phyloP scores from a whole-genome alignment of 495 filamentous ascomycete genomes.

The Aspergillus cavernicola region DNA sequence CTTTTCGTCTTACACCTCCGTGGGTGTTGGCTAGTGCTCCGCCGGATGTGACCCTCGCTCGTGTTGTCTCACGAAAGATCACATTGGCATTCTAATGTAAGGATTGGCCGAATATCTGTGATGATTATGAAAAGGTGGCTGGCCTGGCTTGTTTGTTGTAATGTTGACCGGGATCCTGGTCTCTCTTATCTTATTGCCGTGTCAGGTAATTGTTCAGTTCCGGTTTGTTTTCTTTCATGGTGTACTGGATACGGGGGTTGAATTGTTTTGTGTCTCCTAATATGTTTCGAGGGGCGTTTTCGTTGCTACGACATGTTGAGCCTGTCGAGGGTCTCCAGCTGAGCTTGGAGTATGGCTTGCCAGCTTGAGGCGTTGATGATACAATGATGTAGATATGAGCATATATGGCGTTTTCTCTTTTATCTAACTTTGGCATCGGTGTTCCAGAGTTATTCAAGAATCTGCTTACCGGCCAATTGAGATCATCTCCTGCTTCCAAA shows the following conservation, averaged over 20 bases:
- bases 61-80: constrained; percentile 3
- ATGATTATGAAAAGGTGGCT: constrained; percentile 32
- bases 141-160: constrained; percentile 20
- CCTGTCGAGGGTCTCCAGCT: constrained; percentile 24
- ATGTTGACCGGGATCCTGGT: constrained; percentile 18
- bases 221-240: constrained; percentile 19
- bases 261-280: constrained; percentile 20
- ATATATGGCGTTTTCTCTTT: constrained; percentile 39
- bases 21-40: constrained; percentile 13
- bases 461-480: constrained; percentile 13
- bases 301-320: constrained; percentile 20
- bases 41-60: constrained; percentile 13
- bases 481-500: neutral
- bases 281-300: constrained; percentile 17
- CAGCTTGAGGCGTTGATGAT: constrained; percentile 36
- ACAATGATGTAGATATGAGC: constrained; percentile 48
- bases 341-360: constrained; percentile 19
- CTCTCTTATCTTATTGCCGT: constrained; percentile 6
- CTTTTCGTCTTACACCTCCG: constrained; percentile 12
- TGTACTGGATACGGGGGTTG: constrained; percentile 31
- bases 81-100: constrained; percentile 22
- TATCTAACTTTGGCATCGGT: constrained; percentile 16
- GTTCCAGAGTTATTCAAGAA: constrained; percentile 17
- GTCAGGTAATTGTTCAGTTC: constrained; percentile 14
- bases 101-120: constrained; percentile 26